A percentile compares a stretch with the other conserved stretches of the same genome.
Conservation (phyloP, 495 filamentous ascomycete genomes). For the Podospora conica region DNA sequence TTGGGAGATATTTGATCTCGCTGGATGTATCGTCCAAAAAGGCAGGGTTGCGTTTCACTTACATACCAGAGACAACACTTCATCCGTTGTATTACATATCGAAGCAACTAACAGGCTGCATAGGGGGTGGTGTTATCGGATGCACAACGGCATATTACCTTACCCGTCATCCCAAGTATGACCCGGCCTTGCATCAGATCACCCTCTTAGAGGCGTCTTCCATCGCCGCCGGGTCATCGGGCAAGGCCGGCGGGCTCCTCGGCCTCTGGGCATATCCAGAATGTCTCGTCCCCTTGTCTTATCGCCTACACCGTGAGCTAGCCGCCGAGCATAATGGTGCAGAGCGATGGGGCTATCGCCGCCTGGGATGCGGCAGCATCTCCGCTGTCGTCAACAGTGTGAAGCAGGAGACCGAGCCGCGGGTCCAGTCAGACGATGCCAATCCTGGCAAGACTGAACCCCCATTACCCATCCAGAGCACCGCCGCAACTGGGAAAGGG, state of each 20-base stretch:
- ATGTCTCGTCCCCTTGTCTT: constrained; percentile 81
- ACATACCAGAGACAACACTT: not conserved
- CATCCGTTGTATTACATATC: not conserved
- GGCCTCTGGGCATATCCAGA: constrained; percentile 89
- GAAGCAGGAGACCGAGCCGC: constrained; percentile 28
- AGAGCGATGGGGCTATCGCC: constrained; percentile 82
- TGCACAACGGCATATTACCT: constrained; percentile 91
- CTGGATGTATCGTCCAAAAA: not conserved
- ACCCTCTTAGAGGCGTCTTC: constrained; percentile 84
- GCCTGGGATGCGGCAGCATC: constrained; percentile 68
- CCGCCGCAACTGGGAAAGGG: constrained; percentile 10
- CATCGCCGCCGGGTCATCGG: constrained; percentile 86
- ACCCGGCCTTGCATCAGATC: constrained; percentile 67
- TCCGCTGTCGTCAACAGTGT: constrained; percentile 46
- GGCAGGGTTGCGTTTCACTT: not conserved
- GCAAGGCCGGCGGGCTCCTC: constrained; percentile 89
- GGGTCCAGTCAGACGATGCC: constrained; percentile 8
- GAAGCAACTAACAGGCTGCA: not conserved
- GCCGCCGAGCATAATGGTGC: constrained; percentile 79
- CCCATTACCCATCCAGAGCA: constrained; percentile 25
- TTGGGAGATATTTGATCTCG: not conserved
- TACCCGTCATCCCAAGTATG: constrained; percentile 78
- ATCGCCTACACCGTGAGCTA: constrained; percentile 72
- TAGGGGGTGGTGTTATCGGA: constrained; percentile 93
- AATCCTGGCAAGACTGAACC: constrained; percentile 19